Percentiles rank a stretch among this genome's conserved stretches.
Conservation (phyloP, 116 monocot species). For the Zostera marina region DNA sequence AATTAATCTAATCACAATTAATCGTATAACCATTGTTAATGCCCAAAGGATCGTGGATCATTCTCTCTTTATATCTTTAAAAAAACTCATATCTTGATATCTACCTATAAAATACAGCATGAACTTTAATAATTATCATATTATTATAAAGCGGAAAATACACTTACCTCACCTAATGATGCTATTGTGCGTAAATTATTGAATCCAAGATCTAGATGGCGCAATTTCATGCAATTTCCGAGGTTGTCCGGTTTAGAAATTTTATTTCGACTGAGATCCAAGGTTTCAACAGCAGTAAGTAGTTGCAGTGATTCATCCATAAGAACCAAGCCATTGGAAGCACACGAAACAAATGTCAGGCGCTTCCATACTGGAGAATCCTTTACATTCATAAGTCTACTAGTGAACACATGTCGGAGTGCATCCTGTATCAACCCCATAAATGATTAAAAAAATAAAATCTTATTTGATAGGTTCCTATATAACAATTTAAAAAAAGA, state of each 20-base stretch:
- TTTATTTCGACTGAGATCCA: constrained; percentile 76
- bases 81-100: constrained; percentile 1
- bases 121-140: neutral
- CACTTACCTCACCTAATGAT: constrained; percentile 59
- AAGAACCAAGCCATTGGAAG: constrained; percentile 61
- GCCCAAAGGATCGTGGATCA: neutral
- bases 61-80: neutral
- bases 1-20: no score
- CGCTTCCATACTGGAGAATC: constrained; percentile 61
- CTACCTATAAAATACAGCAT: neutral
- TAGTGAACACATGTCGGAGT: constrained; percentile 82
- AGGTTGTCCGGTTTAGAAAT: constrained; percentile 85
- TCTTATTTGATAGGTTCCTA: neutral
- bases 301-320: constrained; percentile 98
- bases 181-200: constrained; percentile 73
- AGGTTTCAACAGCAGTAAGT: constrained; percentile 62
- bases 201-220: constrained; percentile 78
- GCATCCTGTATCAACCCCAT: constrained; percentile 43
- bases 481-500: neutral
- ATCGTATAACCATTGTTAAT: no score
- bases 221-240: constrained; percentile 46
- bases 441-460: neutral
- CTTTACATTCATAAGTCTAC: constrained; percentile 80
- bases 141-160: neutral
- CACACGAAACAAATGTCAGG: constrained; percentile 69